Evolutionary conservation across 2,329 filamentous ascomycete genomes (phyloP), one percentile per base, ranked within the genome.

Genomic region (Mariannaea sp.): DNA sequence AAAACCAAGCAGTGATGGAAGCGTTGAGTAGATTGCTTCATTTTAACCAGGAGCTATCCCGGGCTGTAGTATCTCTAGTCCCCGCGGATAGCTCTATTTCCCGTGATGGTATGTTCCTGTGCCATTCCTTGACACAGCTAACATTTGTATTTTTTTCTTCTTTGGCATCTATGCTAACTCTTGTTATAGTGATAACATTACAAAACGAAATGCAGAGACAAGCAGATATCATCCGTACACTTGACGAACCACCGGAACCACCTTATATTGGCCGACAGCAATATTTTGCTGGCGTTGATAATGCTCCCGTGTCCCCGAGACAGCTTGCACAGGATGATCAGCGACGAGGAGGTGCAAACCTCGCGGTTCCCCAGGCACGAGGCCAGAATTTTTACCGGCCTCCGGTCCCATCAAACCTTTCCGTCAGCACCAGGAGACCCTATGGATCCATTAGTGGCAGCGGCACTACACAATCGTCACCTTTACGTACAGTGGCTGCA

Each of bases 381-480:
- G 76, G 81, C 56, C 85, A 84, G 42, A 67, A 66, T 66, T 84
- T 87, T 64, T 89, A 93, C 70, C 85, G 90, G 22, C 87, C 90
- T 29, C 84, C 89, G 10, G 83, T 94, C 10, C 88, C 91, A 32
- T 86, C 91, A n/a, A 90, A 92, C 69, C 79, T 96, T 50, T 87
- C 90, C 12, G 83, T 87, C 51, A 89, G 86, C 59, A 86, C 91
- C 13, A 80, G 84, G 26, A 86, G 92, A 55, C 86, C 90, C 26
- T 96, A 92, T 72, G 92, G 92, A 43, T 97, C 93, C 17, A 93
- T 96, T 67, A 86, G 90, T 39, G 87, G 89, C 44, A 82, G 80
- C 32, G 86, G 85, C 62, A 81, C 81, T 26, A 52, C 58, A 2
- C 81, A 81, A 29, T 88, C 89, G 12, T 90, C 91, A 7, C 91